A percentile compares a stretch with the other conserved stretches of the same genome.
Evolutionary conservation across 805 yeast species (phyloP).

Genomic region (Brettanomyces anomalus): DNA sequence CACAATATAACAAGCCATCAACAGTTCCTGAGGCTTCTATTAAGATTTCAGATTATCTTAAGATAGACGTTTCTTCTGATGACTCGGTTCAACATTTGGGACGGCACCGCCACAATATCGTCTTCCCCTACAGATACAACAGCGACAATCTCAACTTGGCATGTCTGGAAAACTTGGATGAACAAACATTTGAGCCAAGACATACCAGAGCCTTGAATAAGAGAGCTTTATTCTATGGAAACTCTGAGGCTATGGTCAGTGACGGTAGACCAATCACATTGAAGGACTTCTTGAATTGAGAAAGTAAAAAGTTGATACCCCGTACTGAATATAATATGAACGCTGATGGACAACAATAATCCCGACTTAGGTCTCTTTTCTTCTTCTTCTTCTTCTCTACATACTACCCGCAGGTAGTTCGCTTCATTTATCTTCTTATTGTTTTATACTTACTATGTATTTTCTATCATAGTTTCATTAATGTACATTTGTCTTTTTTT

Average conservation of each 20-base stretch:
- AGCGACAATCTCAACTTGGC: constrained; percentile 21
- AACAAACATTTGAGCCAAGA: neutral
- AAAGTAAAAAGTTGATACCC: neutral
- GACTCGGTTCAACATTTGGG: neutral
- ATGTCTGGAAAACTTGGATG: constrained; percentile 13
- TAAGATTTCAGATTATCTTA: constrained; percentile 11
- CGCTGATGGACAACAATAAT: too few relatives aligned
- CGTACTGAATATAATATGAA: too few relatives aligned
- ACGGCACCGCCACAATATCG: neutral
- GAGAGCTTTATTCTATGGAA: constrained; percentile 24
- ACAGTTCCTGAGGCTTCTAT: neutral
- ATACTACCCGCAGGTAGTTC: neutral
- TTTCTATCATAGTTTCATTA: neutral
- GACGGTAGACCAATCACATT: neutral
- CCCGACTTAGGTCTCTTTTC: neutral
- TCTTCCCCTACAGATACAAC: constrained; percentile 18
- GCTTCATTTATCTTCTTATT: neutral
- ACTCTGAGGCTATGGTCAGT: constrained; percentile 24
- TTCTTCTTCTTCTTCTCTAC: neutral
- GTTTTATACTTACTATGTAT: neutral
- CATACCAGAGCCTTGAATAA: constrained; percentile 21
- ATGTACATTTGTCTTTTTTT: too few relatives aligned
- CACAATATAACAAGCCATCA: neutral
- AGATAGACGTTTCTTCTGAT: neutral
- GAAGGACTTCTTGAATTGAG: neutral